Evolutionary conservation across 2,329 filamentous ascomycete genomes (phyloP).

Genomic region (Penicillium sp.): DNA sequence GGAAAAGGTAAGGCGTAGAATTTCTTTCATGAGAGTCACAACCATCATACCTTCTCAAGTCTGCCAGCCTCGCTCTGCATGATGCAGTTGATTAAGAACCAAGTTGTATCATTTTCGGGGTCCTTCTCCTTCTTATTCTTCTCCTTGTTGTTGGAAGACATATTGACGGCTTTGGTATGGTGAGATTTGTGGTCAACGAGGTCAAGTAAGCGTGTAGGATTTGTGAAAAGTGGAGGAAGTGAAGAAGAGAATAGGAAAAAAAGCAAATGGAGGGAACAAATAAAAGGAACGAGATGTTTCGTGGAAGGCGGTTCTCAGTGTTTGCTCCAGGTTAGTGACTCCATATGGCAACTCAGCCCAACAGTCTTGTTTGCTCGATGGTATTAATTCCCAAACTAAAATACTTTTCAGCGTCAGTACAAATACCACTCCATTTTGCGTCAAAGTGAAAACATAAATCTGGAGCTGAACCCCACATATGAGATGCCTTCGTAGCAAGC

Average conservation of each 20-base stretch:
- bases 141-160: background rate
- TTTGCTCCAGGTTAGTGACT: background rate
- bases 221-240: background rate
- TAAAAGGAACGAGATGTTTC: background rate
- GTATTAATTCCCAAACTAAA: no score
- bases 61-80: background rate
- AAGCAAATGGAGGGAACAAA: background rate
- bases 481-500: no score
- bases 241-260: background rate
- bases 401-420: no score
- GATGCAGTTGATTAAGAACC: background rate
- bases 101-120: background rate
- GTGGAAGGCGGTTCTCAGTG: background rate
- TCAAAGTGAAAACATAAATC: no score
- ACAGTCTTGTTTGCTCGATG: background rate
- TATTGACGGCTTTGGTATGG: background rate
- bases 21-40: background rate
- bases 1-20: background rate
- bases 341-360: background rate
- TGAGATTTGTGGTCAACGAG: background rate
- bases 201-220: background rate
- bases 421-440: no score
- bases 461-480: no score
- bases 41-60: background rate
- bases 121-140: background rate